Evolutionary conservation across 2,329 filamentous ascomycete species (phyloP), one percentile per base, ranked within the genome.

Genomic region (Thielaviopsis populi): DNA sequence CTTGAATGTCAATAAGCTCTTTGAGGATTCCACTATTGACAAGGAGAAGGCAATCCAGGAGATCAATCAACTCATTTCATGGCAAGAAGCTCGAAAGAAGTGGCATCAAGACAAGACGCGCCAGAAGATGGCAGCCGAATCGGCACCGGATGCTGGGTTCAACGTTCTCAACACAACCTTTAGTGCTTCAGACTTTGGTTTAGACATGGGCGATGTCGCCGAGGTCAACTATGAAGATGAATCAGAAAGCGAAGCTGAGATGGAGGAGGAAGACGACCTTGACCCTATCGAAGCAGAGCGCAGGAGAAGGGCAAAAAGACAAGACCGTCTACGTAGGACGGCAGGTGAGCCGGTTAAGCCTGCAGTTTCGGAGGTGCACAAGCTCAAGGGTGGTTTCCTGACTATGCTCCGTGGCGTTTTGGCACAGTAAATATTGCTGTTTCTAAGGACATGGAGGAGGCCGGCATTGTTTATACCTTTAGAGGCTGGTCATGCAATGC

Each of bases 81-180:
- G 94, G 94, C 94, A 99, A 74, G 89, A 91, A 72, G 89, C 89
- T 50, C 81, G 94, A 63, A 97, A 99, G 80, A 92, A 92, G 76
- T 99, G 94, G 94, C 94, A 99, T 73, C 85, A 92, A 67, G 90
- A 95, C 75, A 99, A 99, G 80, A 99, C 94, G 8, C 80, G 91
- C 63, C 94, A 97, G 77, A 99, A 99, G 80, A 97, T 99, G 94
- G 94, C 94, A 0, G 91, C 90, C 1, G 91, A 92, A 70, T 63
- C 64, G 42, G 59, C 62, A 11, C 65, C 65, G 8, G 79, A 72
- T 6, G 78, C 79, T 5, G 77, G 78, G 43, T 74, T 75, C 19
- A 78, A 79, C 30, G 74, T 80, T 64, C 74, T 76, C 62, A 79
- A 80, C 6, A 82, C 80, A 8, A 77, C 73, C 15, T 95, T 97